phyloP scores from a whole-genome alignment of 768 basidiomycete species.

The Suillus decipiens region DNA sequence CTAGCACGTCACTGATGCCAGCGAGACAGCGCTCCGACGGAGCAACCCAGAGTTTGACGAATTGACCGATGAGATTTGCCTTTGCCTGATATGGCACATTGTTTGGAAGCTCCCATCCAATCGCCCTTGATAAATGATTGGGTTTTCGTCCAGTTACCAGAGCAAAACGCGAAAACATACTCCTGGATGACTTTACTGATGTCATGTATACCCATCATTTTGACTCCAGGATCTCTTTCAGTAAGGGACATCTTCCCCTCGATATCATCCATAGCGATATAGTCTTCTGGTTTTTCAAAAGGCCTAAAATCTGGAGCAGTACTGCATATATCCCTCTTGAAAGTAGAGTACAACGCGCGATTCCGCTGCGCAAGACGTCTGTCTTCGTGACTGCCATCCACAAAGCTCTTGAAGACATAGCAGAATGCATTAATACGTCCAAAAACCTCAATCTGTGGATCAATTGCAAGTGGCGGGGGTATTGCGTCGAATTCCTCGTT shows the following conservation, averaged over 20 bases:
- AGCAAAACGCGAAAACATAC: constrained; percentile 22
- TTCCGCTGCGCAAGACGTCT: constrained; percentile 34
- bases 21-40: constrained; percentile 36
- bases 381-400: constrained; percentile 29
- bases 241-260: constrained; percentile 13
- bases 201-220: constrained; percentile 26
- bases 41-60: constrained; percentile 32
- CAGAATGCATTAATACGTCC: constrained; percentile 37
- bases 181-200: constrained; percentile 34
- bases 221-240: constrained; percentile 20
- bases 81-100: constrained; percentile 38
- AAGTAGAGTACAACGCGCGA: constrained; percentile 26
- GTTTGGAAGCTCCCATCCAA: constrained; percentile 39
- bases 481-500: constrained; percentile 26
- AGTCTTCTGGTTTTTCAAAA: not conserved
- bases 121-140: constrained; percentile 23
- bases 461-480: constrained; percentile 32
- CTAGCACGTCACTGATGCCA: constrained; percentile 32
- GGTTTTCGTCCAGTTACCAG: not conserved
- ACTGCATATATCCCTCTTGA: constrained; percentile 34
- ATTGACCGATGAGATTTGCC: constrained; percentile 27
- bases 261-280: constrained; percentile 17
- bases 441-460: constrained; percentile 40
- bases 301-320: constrained; percentile 42
- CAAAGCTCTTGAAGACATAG: constrained; percentile 29